Evolutionary conservation across 2,329 filamentous ascomycete species (phyloP).

Genomic region (Aureobasidium zeae): DNA sequence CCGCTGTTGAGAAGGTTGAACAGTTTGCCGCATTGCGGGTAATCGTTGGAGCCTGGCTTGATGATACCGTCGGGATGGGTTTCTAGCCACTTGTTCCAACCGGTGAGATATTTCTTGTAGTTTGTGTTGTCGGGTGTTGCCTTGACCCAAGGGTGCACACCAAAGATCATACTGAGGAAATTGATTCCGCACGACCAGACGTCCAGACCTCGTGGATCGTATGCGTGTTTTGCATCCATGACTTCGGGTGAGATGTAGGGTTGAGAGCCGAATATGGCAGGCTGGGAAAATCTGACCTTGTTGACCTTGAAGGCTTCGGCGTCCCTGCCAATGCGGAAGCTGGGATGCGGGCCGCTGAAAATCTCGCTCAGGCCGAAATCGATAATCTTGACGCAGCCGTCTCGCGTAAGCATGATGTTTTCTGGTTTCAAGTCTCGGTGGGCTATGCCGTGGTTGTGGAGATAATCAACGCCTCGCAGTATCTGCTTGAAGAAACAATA

Average conservation of each 20-base stretch:
- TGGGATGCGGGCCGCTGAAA: conserved; percentile 73
- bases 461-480: conserved; percentile 68
- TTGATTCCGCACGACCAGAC: conserved; percentile 81
- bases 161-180: conserved; percentile 66
- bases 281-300: conserved; percentile 60
- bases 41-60: conserved; percentile 32
- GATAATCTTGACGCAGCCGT: conserved; percentile 79
- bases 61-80: conserved; percentile 45
- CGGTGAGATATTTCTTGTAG: conserved; percentile 56
- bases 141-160: conserved; percentile 64
- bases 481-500: conserved; percentile 86
- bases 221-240: conserved; percentile 54
- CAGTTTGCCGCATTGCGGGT: conserved; percentile 56
- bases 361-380: conserved; percentile 88
- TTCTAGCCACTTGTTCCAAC: conserved; percentile 60
- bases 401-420: conserved; percentile 68
- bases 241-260: conserved; percentile 87
- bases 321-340: conserved; percentile 61
- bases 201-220: conserved; percentile 71
- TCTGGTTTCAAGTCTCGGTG: conserved; percentile 88
- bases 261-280: conserved; percentile 74
- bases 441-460: conserved; percentile 76
- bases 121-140: conserved; percentile 47
- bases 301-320: conserved; percentile 51
- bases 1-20: conserved; percentile 58